phyloP scores from a whole-genome alignment of 306 rosid species.

The Macrotyloma uniflorum region DNA sequence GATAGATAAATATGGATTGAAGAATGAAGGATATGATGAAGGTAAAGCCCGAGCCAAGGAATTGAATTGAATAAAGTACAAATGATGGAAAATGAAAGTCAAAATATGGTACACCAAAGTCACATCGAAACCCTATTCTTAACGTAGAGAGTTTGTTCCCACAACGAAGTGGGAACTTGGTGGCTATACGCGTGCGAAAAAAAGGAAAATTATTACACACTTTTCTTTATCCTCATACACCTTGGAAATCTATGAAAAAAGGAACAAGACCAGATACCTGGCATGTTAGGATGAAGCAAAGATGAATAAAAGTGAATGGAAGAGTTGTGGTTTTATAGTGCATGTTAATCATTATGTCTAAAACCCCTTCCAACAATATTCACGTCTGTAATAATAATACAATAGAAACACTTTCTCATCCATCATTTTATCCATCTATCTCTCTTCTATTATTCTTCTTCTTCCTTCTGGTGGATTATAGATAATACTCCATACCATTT shows the following conservation, averaged over 20 bases:
- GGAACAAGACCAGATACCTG: constrained; percentile 27
- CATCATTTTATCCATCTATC: neutral
- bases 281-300: constrained; percentile 15
- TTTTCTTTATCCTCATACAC: constrained; percentile 32
- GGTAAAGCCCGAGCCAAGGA: neutral
- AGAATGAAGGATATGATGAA: neutral
- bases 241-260: neutral
- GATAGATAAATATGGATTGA: neutral
- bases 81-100: constrained; percentile 2
- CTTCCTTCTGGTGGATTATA: neutral
- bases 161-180: constrained; percentile 45
- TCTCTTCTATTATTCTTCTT: neutral
- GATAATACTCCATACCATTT: too few species aligned
- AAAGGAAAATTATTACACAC: constrained; percentile 20
- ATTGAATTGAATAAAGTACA: constrained; percentile 13
- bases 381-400: constrained; percentile 30
- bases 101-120: constrained; percentile 36
- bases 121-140: constrained; percentile 39
- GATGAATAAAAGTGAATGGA: constrained; percentile 1
- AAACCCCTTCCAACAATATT: constrained; percentile 22
- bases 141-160: constrained; percentile 25
- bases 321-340: constrained; percentile 18
- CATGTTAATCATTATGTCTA: constrained; percentile 46
- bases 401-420: neutral
- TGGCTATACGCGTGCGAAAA: constrained; percentile 39